phyloP scores from a whole-genome alignment of 2,329 filamentous ascomycete genomes.

The Beauveria bassiana region DNA sequence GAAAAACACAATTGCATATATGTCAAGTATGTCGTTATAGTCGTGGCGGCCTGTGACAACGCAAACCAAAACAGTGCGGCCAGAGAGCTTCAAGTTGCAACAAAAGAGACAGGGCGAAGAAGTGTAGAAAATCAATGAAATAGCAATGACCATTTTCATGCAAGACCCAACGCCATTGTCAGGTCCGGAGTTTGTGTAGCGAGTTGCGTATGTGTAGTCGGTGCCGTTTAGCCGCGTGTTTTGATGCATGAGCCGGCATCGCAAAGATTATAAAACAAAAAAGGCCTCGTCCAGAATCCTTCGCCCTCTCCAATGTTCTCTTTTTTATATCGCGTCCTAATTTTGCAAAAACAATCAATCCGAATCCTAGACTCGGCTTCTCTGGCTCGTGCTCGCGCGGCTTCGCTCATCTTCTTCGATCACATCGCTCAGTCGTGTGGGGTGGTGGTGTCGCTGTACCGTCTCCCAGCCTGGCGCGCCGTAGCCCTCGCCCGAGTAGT shows the following conservation, averaged over 20 bases:
- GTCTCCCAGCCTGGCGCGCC: conserved; percentile 65
- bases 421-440: conserved; percentile 81
- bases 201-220: neutral
- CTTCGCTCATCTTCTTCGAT: conserved; percentile 77
- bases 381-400: conserved; percentile 61
- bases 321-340: neutral
- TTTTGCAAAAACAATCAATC: neutral
- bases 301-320: neutral
- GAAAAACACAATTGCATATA: neutral
- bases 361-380: conserved; percentile 34
- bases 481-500: conserved; percentile 62
- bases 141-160: neutral
- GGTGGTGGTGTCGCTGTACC: conserved; percentile 76
- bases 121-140: neutral
- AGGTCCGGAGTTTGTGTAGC: neutral
- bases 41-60: neutral
- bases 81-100: neutral
- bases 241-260: neutral
- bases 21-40: conserved; percentile 7
- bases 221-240: neutral
- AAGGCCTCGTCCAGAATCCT: neutral
- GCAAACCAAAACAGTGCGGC: neutral
- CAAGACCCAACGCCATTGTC: conserved; percentile 3
- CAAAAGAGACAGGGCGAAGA: neutral
- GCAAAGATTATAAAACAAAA: neutral